A percentile compares a stretch with the other conserved stretches of the same genome.
These are phyloP conservation scores for Aspergillus felis DNA, from an alignment of 2,329 filamentous ascomycete species.

Conservation along the genomic window DNA sequence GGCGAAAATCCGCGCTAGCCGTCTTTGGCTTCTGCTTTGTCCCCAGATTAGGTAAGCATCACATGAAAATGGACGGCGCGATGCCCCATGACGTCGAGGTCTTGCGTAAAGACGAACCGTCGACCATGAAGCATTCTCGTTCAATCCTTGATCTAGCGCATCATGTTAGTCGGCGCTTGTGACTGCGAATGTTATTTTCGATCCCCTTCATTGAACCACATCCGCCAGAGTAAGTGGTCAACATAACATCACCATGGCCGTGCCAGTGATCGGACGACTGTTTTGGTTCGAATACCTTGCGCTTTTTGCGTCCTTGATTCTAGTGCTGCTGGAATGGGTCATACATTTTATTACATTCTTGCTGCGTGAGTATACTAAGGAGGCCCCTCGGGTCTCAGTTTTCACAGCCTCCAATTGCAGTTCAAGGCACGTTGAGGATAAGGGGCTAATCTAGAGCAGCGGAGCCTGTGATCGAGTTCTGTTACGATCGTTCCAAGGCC, in stretches of 20 bases:
- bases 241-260: constrained; percentile 43
- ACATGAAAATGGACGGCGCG: constrained; percentile 16
- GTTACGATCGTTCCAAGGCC: constrained; percentile 75
- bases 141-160: not conserved
- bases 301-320: constrained; percentile 74
- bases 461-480: constrained; percentile 73
- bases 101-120: not conserved
- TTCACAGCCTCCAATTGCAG: not conserved
- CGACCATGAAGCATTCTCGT: not conserved
- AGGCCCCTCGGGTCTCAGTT: not conserved
- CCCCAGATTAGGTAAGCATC: constrained; percentile 34
- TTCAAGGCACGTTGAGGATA: not conserved
- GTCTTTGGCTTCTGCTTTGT: constrained; percentile 7
- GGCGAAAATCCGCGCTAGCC: constrained; percentile 12
- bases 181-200: not conserved
- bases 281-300: constrained; percentile 77
- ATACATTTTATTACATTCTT: constrained; percentile 84
- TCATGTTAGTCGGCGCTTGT: not conserved
- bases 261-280: constrained; percentile 62
- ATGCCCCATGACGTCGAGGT: not conserved
- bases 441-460: constrained; percentile 48
- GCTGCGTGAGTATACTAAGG: constrained; percentile 60
- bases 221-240: not conserved
- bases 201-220: not conserved
- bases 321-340: constrained; percentile 77